A percentile compares a stretch with the other conserved stretches of the same genome.
phyloP scores from a whole-genome alignment of 1,284 basidiomycete species.

The Cryptococcus wingfieldii region DNA sequence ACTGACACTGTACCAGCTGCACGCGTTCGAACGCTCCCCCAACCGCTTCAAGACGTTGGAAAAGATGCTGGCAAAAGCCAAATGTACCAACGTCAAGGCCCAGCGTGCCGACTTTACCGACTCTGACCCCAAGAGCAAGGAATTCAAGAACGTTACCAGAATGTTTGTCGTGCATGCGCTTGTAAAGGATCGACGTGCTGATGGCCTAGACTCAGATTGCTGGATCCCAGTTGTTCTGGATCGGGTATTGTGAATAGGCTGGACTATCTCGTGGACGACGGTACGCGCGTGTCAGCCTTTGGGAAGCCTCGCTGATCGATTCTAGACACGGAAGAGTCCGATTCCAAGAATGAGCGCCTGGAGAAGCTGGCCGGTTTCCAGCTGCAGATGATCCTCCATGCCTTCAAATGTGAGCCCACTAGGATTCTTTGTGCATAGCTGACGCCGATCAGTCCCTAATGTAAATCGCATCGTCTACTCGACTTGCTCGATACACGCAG shows the following conservation, averaged over 20 bases:
- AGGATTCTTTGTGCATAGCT: not conserved
- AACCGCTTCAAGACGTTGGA: constrained; percentile 73
- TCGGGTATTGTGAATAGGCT: constrained; percentile 87
- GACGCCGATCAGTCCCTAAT: constrained; percentile 3
- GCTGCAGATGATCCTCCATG: constrained; percentile 85
- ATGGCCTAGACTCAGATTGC: constrained; percentile 54
- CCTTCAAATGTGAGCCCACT: constrained; percentile 73
- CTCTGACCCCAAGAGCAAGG: constrained; percentile 60
- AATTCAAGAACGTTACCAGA: constrained; percentile 67
- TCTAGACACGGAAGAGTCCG: constrained; percentile 49
- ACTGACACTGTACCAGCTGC: constrained; percentile 54
- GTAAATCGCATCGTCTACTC: constrained; percentile 81
- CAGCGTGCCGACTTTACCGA: constrained; percentile 73
- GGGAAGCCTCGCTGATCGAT: not conserved
- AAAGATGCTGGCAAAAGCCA: constrained; percentile 73
- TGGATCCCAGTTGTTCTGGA: constrained; percentile 91
- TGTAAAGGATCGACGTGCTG: not conserved
- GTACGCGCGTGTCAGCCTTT: constrained; percentile 20
- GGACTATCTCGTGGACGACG: constrained; percentile 69
- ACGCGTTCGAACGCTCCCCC: constrained; percentile 79
- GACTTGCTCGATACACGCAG: constrained; percentile 86
- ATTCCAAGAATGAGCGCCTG: constrained; percentile 61
- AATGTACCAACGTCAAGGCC: constrained; percentile 70
- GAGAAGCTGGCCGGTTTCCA: constrained; percentile 82
- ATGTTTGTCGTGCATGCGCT: constrained; percentile 59